Conservation (phyloP, 2,329 filamentous ascomycete species). For the Sporothrix protearum region DNA sequence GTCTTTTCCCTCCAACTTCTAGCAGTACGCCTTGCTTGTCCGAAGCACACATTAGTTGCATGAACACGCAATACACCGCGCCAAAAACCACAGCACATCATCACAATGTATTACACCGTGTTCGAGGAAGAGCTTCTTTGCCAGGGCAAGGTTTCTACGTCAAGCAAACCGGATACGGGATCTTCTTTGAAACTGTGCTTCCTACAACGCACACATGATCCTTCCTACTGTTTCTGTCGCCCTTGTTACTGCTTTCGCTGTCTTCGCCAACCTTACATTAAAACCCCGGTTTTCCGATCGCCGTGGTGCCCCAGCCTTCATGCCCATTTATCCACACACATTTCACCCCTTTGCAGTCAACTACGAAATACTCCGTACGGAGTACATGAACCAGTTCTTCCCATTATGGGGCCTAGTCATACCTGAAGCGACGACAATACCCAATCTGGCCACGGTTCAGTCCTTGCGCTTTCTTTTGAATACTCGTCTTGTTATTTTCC, state of each 20-base stretch:
- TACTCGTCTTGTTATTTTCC: neutral
- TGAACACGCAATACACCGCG: neutral
- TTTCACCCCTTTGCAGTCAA: neutral
- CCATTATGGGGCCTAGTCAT: slow-evolving; percentile 2
- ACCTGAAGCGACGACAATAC: neutral
- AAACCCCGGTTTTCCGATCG: slow-evolving; percentile 21
- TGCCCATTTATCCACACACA: slow-evolving; percentile 23
- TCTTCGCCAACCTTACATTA: neutral
- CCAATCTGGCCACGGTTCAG: neutral
- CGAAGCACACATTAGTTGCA: neutral
- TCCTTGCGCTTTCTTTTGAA: neutral
- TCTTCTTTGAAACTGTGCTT: neutral
- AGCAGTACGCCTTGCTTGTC: neutral
- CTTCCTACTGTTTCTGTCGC: neutral
- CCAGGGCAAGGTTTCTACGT: neutral
- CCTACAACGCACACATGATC: neutral
- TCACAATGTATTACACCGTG: neutral
- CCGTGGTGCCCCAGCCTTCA: slow-evolving; percentile 20
- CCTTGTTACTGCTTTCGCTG: neutral
- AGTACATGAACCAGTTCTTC: neutral
- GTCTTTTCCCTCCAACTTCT: neutral
- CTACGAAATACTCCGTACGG: no score
- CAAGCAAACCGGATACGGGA: neutral
- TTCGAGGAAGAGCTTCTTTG: neutral
- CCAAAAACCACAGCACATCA: neutral